These are phyloP conservation scores for Phaeotremella skinneri DNA, from an alignment of 768 basidiomycete genomes.

Conservation along the genomic window DNA sequence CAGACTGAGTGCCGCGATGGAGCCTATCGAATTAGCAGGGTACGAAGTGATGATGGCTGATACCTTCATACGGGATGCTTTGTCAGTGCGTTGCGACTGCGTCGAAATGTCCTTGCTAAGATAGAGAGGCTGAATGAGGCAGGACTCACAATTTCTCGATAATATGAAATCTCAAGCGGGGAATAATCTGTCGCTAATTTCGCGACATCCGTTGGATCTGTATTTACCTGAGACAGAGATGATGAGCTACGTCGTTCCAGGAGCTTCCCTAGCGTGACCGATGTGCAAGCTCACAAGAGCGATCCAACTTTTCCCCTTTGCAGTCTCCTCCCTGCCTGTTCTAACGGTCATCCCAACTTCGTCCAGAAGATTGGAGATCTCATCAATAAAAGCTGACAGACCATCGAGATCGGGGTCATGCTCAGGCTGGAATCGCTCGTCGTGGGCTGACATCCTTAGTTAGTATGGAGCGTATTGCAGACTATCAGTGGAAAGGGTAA, in stretches of 20 bases:
- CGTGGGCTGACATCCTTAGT: constrained; percentile 9
- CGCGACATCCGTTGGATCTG: constrained; percentile 29
- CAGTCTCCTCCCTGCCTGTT: constrained; percentile 28
- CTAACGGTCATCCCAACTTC: constrained; percentile 37
- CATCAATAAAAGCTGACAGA: constrained; percentile 25
- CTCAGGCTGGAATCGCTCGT: constrained; percentile 19
- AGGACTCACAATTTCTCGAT: constrained; percentile 37
- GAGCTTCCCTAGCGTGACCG: not conserved
- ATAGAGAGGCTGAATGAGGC: not conserved
- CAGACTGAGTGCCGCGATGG: constrained; percentile 31
- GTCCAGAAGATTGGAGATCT: constrained; percentile 30
- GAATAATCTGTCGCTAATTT: constrained; percentile 35
- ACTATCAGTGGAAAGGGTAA: not conserved
- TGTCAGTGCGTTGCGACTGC: not conserved
- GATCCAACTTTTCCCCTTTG: constrained; percentile 24
- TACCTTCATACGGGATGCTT: constrained; percentile 19
- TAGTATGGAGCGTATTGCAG: not conserved
- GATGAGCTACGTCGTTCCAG: not conserved
- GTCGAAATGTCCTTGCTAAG: no score
- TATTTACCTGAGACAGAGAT: constrained; percentile 34
- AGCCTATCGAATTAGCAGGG: constrained; percentile 46
- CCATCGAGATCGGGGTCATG: constrained; percentile 20
- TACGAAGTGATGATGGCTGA: constrained; percentile 43
- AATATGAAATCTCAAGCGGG: constrained; percentile 42
- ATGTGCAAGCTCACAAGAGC: constrained; percentile 33